Evolutionary conservation across 2,329 filamentous ascomycete species (phyloP).

Genomic region (Colletotrichum simmondsii): DNA sequence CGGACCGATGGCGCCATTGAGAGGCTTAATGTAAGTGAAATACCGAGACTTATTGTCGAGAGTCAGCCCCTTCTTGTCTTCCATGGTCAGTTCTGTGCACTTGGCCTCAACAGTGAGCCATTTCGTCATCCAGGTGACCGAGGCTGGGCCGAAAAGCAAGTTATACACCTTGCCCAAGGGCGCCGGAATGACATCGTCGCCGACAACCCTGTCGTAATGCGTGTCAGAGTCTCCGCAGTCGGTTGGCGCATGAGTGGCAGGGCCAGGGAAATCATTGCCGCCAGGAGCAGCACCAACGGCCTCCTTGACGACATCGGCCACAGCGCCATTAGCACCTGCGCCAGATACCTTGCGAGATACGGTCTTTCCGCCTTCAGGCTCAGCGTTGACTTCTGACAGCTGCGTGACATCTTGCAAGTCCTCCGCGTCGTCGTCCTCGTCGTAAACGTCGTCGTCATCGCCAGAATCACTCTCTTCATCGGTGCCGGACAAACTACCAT

Average conservation of each 20-base stretch:
- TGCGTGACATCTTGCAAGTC: constrained; percentile 57
- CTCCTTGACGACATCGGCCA: constrained; percentile 63
- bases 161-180: constrained; percentile 93
- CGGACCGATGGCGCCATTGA: constrained; percentile 86
- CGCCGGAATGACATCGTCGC: constrained; percentile 86
- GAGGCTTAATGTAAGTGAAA: constrained; percentile 92
- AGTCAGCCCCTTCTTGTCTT: constrained; percentile 82
- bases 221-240: constrained; percentile 82
- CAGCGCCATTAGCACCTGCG: constrained; percentile 54
- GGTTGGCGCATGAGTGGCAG: constrained; percentile 82
- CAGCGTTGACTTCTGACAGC: constrained; percentile 53
- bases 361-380: constrained; percentile 69
- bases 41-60: constrained; percentile 79
- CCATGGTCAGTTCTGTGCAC: constrained; percentile 85
- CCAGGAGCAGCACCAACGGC: constrained; percentile 52
- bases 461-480: constrained; percentile 68
- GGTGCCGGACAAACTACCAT: constrained; percentile 64
- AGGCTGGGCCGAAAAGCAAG: constrained; percentile 85
- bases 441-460: constrained; percentile 79
- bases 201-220: constrained; percentile 87
- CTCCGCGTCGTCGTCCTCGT: constrained; percentile 82
- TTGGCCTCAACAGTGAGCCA: constrained; percentile 91
- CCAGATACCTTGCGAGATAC: constrained; percentile 80
- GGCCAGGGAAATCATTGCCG: constrained; percentile 81
- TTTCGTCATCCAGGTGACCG: constrained; percentile 83